phyloP scores from a whole-genome alignment of 2,329 filamentous ascomycete genomes.

The Trichophyton benhamiae region DNA sequence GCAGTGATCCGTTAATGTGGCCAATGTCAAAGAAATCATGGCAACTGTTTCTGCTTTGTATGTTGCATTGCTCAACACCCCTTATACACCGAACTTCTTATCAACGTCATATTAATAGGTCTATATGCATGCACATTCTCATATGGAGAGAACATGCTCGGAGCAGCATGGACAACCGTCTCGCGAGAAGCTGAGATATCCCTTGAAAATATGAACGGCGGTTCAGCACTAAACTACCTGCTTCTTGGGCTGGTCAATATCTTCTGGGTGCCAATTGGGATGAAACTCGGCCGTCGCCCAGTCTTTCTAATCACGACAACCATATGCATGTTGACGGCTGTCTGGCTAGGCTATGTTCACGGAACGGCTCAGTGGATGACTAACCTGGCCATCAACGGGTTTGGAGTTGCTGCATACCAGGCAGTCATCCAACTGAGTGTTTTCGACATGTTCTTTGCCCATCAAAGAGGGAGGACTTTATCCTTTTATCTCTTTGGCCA shows the following conservation, averaged over 20 bases:
- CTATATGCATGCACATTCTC: not conserved
- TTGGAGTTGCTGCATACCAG: constrained; percentile 39
- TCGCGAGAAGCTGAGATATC: not conserved
- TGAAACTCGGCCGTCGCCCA: constrained; percentile 41
- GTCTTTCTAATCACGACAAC: constrained; percentile 36
- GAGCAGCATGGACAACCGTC: not conserved
- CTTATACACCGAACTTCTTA: too few relatives aligned
- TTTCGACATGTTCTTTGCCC: constrained; percentile 36
- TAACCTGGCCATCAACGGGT: constrained; percentile 37
- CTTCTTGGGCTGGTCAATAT: constrained; percentile 41
- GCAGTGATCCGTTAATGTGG: constrained; percentile 26
- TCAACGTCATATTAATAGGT: not conserved
- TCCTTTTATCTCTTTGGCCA: constrained; percentile 8
- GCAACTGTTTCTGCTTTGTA: constrained; percentile 2
- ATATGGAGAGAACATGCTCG: not conserved
- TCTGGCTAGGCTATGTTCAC: constrained; percentile 36
- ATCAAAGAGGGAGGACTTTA: constrained; percentile 34
- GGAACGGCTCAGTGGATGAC: constrained; percentile 38
- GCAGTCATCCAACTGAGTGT: constrained; percentile 38
- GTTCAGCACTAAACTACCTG: constrained; percentile 43
- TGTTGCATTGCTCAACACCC: not conserved
- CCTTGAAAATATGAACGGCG: constrained; percentile 13
- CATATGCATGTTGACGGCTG: constrained; percentile 28
- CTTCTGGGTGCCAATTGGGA: constrained; percentile 42
- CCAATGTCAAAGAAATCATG: constrained; percentile 12